Evolutionary conservation across 805 yeast genomes (phyloP), one percentile per base, ranked within the genome.

Genomic region (Lipomyces yamadae): DNA sequence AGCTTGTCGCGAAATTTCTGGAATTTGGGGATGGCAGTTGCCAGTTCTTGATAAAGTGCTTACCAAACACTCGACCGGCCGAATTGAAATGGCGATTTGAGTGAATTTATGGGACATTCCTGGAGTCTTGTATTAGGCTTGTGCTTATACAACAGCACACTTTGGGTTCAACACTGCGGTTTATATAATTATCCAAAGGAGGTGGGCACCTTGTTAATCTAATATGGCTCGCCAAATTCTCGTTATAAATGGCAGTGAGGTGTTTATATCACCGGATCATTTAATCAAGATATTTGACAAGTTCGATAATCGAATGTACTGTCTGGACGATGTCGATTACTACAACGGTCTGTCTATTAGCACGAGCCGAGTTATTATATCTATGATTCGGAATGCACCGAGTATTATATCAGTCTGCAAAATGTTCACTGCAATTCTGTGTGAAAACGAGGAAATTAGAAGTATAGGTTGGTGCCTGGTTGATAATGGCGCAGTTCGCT

Each of bases 281-380:
- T 39, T 56, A 39, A 56, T 56, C 30, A 39, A 34, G 42, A 34
- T 56, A 18, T 56, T 56, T n/a, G 37, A 33, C 30, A 56, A 56
- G 15, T 56, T 56, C 59, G 59, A 56, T 56, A 29, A 32, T n/a
- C 32, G 33, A 30, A 29, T 29, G 29, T 30, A 56, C 32, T 29
- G 11, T 56, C 18, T 56, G n/a, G 59, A 56, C 6, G 59, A 56
- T 33, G 59, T 56, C 59, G 59, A 29, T 18, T 56, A 56, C 59
- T 56, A 56, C 29, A 33, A 39, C 35, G 34, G 34, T 35, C 18
- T 56, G 18, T 33, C 35, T 33, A 56, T 56, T 5, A 56, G 48
- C 29, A 56, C 59, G 59, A 11, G 34, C 35, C 32, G 59, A 56
- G 30, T 56, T 18, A n/a, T 56, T 15, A 29, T 56, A 4, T 56